These are phyloP conservation scores for Apiotrichum siamense DNA, from an alignment of 1,284 basidiomycete species.

Conservation along the genomic window DNA sequence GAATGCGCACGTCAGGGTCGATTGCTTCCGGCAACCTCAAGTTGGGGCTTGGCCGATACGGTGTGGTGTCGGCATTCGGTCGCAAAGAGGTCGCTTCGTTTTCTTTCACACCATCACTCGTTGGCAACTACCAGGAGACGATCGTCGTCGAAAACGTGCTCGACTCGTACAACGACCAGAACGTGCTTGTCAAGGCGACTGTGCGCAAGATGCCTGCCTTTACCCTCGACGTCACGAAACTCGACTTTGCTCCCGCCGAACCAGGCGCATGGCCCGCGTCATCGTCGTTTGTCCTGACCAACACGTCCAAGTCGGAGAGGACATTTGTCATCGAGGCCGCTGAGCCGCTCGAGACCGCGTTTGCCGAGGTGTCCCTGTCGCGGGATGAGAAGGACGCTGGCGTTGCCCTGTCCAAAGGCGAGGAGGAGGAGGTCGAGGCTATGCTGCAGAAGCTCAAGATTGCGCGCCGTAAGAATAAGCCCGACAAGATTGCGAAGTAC, in stretches of 20 bases:
- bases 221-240: slow-evolving; percentile 42
- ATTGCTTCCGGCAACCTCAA: slow-evolving; percentile 52
- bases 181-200: slow-evolving; percentile 50
- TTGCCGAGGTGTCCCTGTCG: slow-evolving; percentile 22
- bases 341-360: slow-evolving; percentile 1
- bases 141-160: slow-evolving; percentile 51
- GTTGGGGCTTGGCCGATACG: slow-evolving; percentile 50
- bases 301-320: slow-evolving; percentile 48
- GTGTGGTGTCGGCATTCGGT: slow-evolving; percentile 51
- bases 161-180: slow-evolving; percentile 50
- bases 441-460: slow-evolving; percentile 53
- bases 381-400: slow-evolving; percentile 44
- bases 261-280: slow-evolving; percentile 22
- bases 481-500: slow-evolving; percentile 52
- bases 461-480: slow-evolving; percentile 50
- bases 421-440: slow-evolving; percentile 53
- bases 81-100: slow-evolving; percentile 50
- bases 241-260: slow-evolving; percentile 16
- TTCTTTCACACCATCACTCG: slow-evolving; percentile 47
- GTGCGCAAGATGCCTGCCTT: slow-evolving; percentile 51
- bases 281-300: slow-evolving; percentile 46
- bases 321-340: slow-evolving; percentile 45
- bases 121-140: slow-evolving; percentile 50
- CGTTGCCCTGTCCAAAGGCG: slow-evolving; percentile 45
- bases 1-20: slow-evolving; percentile 51